A percentile compares a stretch with the other conserved stretches of the same genome.
Evolutionary conservation across 805 yeast species (phyloP).

Genomic region (Candida andamanensis): DNA sequence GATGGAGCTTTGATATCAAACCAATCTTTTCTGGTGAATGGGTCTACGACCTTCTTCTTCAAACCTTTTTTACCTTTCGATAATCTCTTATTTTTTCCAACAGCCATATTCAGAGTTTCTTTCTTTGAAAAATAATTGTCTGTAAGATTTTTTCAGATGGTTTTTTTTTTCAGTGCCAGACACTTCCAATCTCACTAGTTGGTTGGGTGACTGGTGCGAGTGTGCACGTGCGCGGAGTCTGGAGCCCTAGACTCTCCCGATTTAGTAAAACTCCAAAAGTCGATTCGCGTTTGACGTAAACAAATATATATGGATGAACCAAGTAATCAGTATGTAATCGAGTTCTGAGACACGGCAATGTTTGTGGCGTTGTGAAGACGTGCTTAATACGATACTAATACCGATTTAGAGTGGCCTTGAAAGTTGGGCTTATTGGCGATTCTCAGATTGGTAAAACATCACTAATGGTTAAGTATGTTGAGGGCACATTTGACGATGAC

Average conservation of each 20-base stretch:
- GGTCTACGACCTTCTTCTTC: constrained; percentile 99
- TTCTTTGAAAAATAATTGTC: constrained; percentile 10
- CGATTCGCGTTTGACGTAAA: background rate
- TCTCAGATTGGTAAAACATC: constrained; percentile 96
- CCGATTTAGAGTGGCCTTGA: constrained; percentile 53
- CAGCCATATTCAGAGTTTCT: constrained; percentile 43
- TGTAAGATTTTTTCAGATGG: constrained; percentile 2
- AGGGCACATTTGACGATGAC: constrained; percentile 84
- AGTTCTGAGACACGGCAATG: background rate
- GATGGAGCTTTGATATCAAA: constrained; percentile 98
- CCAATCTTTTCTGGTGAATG: constrained; percentile 99
- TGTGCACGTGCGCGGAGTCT: background rate
- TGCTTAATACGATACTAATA: constrained; percentile 15
- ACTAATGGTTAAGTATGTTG: constrained; percentile 95
- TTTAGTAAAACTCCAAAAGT: no score
- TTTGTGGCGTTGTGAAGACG: background rate
- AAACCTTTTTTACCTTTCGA: constrained; percentile 91
- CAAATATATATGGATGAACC: constrained; percentile 4
- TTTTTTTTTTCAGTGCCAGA: background rate
- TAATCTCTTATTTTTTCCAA: constrained; percentile 62
- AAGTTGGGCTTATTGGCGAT: constrained; percentile 91
- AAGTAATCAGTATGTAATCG: constrained; percentile 12
- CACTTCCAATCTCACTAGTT: no score
- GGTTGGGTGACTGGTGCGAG: background rate
- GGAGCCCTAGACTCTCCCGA: background rate